A percentile compares a stretch with the other conserved stretches of the same genome.
phyloP scores from a whole-genome alignment of 192 early-diverging fungal species.

The Backusella macrospora region DNA sequence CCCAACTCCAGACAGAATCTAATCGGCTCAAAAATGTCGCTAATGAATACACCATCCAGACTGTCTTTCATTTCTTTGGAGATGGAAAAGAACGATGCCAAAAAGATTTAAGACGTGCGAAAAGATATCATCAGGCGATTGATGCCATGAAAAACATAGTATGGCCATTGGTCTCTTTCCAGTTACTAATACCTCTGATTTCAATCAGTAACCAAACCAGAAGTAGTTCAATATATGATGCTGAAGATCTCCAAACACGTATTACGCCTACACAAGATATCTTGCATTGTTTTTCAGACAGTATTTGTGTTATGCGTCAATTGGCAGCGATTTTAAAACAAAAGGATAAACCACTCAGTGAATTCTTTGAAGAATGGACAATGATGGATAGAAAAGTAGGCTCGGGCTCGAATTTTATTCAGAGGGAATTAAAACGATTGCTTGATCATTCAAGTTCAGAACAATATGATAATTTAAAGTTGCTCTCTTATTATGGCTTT shows the following conservation, averaged over 20 bases:
- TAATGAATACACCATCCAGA: constrained; percentile 5
- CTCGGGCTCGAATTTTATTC: neutral
- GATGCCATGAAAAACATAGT: constrained; percentile 16
- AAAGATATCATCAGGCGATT: constrained; percentile 19
- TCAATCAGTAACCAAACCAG: neutral
- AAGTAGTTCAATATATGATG: neutral
- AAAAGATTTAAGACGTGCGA: constrained; percentile 11
- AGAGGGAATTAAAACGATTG: constrained; percentile 2
- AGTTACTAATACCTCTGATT: constrained; percentile 3
- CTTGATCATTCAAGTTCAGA: neutral
- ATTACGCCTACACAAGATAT: neutral
- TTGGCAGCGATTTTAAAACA: constrained; percentile 11
- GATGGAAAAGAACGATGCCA: constrained; percentile 1
- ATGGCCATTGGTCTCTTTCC: constrained; percentile 12
- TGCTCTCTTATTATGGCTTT: constrained; percentile 19
- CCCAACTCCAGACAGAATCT: constrained; percentile 19
- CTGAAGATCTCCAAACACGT: neutral
- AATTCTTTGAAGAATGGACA: constrained; percentile 14
- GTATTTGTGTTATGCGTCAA: constrained; percentile 18
- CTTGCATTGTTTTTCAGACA: constrained; percentile 8
- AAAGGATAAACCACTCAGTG: neutral
- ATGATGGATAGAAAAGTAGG: constrained; percentile 1
- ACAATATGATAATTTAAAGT: neutral
- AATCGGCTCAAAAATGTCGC: constrained; percentile 18
- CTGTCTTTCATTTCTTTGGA: constrained; percentile 16